Evolutionary conservation across 306 rosid genomes (phyloP).

Genomic region (Quercus cerris): DNA sequence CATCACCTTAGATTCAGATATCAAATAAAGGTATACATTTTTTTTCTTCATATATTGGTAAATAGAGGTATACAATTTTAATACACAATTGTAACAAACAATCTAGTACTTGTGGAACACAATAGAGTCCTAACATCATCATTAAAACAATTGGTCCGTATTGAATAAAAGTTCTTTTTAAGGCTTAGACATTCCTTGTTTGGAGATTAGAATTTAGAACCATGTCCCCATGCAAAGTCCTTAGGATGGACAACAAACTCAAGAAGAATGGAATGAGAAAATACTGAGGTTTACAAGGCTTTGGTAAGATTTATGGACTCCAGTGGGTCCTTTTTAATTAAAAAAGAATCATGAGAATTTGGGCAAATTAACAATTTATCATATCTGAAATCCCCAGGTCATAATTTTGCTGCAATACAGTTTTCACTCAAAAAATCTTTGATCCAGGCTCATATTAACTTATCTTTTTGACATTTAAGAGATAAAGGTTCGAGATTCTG

Average conservation of each 20-base stretch:
- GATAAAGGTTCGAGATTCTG: too few species aligned
- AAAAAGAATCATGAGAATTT: background rate
- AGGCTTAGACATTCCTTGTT: background rate
- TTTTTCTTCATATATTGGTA: background rate
- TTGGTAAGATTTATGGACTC: background rate
- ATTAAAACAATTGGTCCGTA: background rate
- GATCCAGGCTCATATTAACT: too few species aligned
- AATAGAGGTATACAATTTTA: background rate
- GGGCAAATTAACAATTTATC: background rate
- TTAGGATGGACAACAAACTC: too few species aligned
- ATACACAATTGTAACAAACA: background rate
- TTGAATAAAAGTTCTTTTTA: background rate
- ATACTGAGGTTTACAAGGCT: background rate
- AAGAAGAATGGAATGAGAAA: background rate
- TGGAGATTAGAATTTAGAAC: too few species aligned
- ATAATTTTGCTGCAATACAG: background rate
- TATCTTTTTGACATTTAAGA: too few species aligned
- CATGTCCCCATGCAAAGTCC: too few species aligned
- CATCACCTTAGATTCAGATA: background rate
- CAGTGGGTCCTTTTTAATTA: background rate
- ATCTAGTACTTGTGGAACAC: background rate
- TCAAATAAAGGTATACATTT: background rate
- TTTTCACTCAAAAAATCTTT: background rate
- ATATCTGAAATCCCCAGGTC: background rate
- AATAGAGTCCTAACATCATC: background rate